phyloP scores from a whole-genome alignment of 1,284 basidiomycete species.

The Boletus mariae region DNA sequence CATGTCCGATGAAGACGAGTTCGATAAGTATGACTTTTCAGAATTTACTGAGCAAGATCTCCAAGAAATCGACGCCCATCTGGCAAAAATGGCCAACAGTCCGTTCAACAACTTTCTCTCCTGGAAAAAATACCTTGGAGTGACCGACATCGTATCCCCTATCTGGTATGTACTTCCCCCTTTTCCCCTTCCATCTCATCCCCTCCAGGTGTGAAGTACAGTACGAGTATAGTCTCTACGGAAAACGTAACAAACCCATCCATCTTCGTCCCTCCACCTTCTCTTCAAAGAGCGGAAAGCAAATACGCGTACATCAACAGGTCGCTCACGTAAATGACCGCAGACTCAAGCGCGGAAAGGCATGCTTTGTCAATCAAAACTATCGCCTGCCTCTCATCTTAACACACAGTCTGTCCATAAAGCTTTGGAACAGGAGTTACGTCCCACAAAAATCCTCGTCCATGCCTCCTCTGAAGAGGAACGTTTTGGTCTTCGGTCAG shows the following conservation, averaged over 20 bases:
- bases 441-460: conserved; percentile 55
- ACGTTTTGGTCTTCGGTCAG: conserved; percentile 66
- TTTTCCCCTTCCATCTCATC: not conserved
- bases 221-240: conserved; percentile 68
- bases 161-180: conserved; percentile 44
- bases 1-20: conserved; percentile 38
- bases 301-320: conserved; percentile 56
- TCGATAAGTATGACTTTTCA: conserved; percentile 48
- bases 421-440: conserved; percentile 72
- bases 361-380: conserved; percentile 29
- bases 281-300: conserved; percentile 58
- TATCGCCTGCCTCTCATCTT: not conserved
- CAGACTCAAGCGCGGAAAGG: conserved; percentile 58
- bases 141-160: conserved; percentile 49
- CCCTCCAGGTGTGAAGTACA: conserved; percentile 70
- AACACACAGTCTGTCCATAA: conserved; percentile 65
- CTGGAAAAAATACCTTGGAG: conserved; percentile 40
- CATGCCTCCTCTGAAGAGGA: conserved; percentile 56
- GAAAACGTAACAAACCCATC: conserved; percentile 52
- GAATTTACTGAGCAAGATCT: conserved; percentile 60
- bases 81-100: conserved; percentile 15
- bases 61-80: conserved; percentile 43
- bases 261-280: conserved; percentile 59
- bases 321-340: conserved; percentile 61
- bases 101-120: conserved; percentile 39